phyloP scores from a whole-genome alignment of 306 rosid species.

The Trifolium dubium region DNA sequence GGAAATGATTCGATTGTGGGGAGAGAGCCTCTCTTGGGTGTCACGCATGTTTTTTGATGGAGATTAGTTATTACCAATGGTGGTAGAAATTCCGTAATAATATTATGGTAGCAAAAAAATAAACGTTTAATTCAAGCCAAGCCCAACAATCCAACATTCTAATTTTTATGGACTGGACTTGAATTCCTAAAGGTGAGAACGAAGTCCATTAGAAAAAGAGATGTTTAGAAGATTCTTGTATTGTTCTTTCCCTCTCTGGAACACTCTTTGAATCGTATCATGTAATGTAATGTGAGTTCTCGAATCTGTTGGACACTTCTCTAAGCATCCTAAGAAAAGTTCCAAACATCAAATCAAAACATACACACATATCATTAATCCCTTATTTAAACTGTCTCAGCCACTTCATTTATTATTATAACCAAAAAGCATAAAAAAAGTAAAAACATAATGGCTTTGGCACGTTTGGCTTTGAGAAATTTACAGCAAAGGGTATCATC shows the following conservation, averaged over 20 bases:
- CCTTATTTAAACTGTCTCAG: conserved; percentile 41
- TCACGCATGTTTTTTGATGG: too few species aligned
- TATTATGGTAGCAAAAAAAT: too few species aligned
- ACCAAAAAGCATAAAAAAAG: not conserved
- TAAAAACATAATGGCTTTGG: conserved; percentile 59
- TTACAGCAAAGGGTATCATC: conserved; percentile 52
- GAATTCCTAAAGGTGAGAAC: not conserved
- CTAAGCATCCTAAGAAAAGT: conserved; percentile 44
- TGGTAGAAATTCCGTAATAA: too few species aligned
- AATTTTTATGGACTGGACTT: not conserved
- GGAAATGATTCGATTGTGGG: too few species aligned
- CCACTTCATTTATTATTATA: not conserved
- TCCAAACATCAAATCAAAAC: not conserved
- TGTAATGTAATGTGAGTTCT: conserved; percentile 6
- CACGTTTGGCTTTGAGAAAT: conserved; percentile 66
- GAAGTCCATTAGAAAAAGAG: not conserved
- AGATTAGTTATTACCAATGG: too few species aligned
- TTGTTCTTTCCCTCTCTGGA: conserved; percentile 40
- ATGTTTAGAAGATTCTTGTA: not conserved
- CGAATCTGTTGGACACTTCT: conserved; percentile 61
- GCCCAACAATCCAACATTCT: not conserved
- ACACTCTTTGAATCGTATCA: conserved; percentile 30
- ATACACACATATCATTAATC: not conserved
- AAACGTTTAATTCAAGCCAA: not conserved
- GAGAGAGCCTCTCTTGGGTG: too few species aligned